A percentile compares a stretch with the other conserved stretches of the same genome.
Evolutionary conservation across 1,284 basidiomycete genomes (phyloP).

Genomic region (Malassezia sp.): DNA sequence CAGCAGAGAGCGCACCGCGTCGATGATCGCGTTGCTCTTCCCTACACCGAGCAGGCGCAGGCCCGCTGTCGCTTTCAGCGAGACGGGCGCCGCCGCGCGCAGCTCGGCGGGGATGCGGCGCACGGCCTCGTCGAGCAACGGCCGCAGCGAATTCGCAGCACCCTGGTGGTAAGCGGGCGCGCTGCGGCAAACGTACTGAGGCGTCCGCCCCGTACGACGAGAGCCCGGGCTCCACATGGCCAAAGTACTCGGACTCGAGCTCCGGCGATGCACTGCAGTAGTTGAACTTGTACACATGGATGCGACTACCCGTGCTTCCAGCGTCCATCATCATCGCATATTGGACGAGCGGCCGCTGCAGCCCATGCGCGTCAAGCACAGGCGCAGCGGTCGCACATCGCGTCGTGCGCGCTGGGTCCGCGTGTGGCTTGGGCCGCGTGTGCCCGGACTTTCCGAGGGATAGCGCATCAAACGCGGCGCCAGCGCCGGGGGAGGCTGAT

Average conservation of each 20-base stretch:
- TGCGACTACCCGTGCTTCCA: slow-evolving; percentile 88
- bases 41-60: slow-evolving; percentile 62
- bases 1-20: slow-evolving; percentile 61
- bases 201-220: slow-evolving; percentile 57
- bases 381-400: slow-evolving; percentile 23
- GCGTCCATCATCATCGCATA: slow-evolving; percentile 97
- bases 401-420: slow-evolving; percentile 34
- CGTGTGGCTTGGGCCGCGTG: slow-evolving; percentile 28
- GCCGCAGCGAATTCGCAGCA: slow-evolving; percentile 70
- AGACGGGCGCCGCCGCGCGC: slow-evolving; percentile 68
- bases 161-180: too few relatives aligned
- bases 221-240: slow-evolving; percentile 68
- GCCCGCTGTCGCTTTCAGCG: slow-evolving; percentile 91
- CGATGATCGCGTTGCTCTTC: slow-evolving; percentile 64
- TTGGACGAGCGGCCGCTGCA: slow-evolving; percentile 51
- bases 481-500: too few relatives aligned
- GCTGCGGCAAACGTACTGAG: too few relatives aligned
- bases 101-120: slow-evolving; percentile 62
- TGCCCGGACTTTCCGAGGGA: slow-evolving; percentile 4
- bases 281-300: slow-evolving; percentile 74
- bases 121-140: slow-evolving; percentile 68
- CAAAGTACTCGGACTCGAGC: slow-evolving; percentile 90
- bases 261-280: slow-evolving; percentile 52
- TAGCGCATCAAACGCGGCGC: slow-evolving; percentile 4
- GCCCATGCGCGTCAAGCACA: slow-evolving; percentile 24